Conservation (phyloP, 768 basidiomycete species). For the Saitozyma sp. region DNA sequence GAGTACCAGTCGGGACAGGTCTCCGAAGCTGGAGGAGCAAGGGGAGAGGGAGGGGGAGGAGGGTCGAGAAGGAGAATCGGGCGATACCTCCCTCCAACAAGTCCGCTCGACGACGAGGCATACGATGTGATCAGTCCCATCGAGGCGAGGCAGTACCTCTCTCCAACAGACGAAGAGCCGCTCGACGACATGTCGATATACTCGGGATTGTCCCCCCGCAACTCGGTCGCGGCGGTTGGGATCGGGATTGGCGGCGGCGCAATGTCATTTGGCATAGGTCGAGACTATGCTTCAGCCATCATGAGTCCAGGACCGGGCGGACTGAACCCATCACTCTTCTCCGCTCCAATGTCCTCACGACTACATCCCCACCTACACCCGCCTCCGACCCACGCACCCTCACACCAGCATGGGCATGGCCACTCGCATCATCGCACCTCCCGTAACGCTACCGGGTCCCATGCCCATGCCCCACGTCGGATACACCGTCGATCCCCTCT, state of each 20-base stretch:
- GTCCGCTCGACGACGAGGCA: constrained; percentile 17
- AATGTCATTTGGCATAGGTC: background rate
- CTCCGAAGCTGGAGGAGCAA: background rate
- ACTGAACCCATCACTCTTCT: background rate
- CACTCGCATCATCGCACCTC: constrained; percentile 2
- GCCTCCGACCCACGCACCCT: no score
- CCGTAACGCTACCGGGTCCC: background rate
- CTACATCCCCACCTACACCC: constrained; percentile 2
- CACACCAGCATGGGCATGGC: background rate
- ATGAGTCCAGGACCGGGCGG: background rate
- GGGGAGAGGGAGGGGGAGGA: background rate
- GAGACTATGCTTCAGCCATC: background rate
- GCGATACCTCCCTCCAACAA: background rate
- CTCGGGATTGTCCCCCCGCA: constrained; percentile 23
- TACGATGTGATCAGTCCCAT: constrained; percentile 18
- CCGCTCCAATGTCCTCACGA: background rate
- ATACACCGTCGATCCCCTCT: constrained; percentile 16
- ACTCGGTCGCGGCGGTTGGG: constrained; percentile 26
- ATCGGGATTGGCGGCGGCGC: constrained; percentile 17
- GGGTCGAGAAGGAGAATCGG: background rate
- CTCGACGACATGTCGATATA: constrained; percentile 20
- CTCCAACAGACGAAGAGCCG: background rate
- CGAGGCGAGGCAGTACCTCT: background rate
- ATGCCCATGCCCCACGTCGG: no score
- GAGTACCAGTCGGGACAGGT: background rate